Evolutionary conservation across 148 eudicot genomes (phyloP), one percentile per base, ranked within the genome.

Genomic region (Silene conica): DNA sequence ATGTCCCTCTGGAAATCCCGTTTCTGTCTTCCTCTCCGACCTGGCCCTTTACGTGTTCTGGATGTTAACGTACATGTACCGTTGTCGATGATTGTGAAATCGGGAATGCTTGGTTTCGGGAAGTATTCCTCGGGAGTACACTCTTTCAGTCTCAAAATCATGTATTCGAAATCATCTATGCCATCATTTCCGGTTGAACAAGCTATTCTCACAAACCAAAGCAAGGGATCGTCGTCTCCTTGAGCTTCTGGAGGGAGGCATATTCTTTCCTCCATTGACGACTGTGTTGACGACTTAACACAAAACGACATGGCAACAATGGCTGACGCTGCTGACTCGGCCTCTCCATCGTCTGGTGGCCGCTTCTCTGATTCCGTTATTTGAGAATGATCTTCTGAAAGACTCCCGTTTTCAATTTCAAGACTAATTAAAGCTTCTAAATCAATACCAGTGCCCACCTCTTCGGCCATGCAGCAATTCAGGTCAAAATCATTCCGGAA

Each of bases 1-100:
- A 95, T 89, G 83, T 95, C 97, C 73, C 93, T 85, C 72, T 86
- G 97, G 67, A 95, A 95, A 74, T 95, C 97, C 80, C 90, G 84
- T 76, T 83, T 78, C 58, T 84, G 96, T 83, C 93, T 92, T 65
- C 91, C 98, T 72, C 98, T 87, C 75, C 98, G 85, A 50, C 85
- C 78, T 8, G 70, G 92, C 13, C 92, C 96, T 69, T 77, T 92
- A 4, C 92, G 81, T 11, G 87, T 43, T 58, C 89, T 85, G 14
- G 58, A 84, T 6, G 78, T 62, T 70, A 83, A 26, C 2, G 73
- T 16, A 73, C 63, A 70, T 4, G 72, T 45, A 59, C 87, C 85
- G 1, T 59, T 73, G 2, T 66, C 88, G 31, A 77, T 25, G 10
- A 77, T 74, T 28, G 62, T 80, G 70, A 81, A 55, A 52, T 89